Conservation (phyloP, 2,329 filamentous ascomycete genomes). For the Calonectria ilicicola region DNA sequence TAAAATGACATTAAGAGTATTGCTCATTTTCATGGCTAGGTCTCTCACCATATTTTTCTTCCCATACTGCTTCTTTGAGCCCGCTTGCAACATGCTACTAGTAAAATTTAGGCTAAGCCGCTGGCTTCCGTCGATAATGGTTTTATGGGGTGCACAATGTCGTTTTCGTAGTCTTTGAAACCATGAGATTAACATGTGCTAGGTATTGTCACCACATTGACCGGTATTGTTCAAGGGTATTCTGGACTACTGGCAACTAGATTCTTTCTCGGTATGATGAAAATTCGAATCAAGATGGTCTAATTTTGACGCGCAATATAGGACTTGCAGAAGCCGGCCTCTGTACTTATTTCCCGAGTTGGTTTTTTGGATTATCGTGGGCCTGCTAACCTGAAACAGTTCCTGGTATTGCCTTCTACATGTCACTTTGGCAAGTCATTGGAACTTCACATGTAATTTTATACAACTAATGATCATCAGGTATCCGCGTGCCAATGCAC, state of each 20-base stretch:
- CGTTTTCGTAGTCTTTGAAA: background rate
- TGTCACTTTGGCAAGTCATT: background rate
- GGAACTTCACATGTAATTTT: too few relatives aligned
- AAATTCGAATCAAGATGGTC: background rate
- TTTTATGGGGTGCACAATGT: background rate
- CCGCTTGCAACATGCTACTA: background rate
- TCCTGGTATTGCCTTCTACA: background rate
- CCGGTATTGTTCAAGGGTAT: background rate
- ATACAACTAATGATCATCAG: background rate
- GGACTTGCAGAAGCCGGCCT: background rate
- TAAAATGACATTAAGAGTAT: background rate
- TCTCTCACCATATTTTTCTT: background rate
- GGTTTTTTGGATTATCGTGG: too few relatives aligned
- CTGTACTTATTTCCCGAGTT: background rate
- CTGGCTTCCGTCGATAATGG: background rate
- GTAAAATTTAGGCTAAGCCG: background rate
- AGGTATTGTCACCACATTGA: background rate
- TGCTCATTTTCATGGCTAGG: background rate
- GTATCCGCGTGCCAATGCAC: background rate
- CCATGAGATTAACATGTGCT: background rate
- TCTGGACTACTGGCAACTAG: background rate
- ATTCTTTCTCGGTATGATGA: background rate
- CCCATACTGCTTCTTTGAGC: background rate
- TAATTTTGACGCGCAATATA: background rate
- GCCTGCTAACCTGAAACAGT: background rate